Evolutionary conservation across 1,139 yeast species (phyloP), one percentile per base, ranked within the genome.

Genomic region (Yamadazyma atlantica): DNA sequence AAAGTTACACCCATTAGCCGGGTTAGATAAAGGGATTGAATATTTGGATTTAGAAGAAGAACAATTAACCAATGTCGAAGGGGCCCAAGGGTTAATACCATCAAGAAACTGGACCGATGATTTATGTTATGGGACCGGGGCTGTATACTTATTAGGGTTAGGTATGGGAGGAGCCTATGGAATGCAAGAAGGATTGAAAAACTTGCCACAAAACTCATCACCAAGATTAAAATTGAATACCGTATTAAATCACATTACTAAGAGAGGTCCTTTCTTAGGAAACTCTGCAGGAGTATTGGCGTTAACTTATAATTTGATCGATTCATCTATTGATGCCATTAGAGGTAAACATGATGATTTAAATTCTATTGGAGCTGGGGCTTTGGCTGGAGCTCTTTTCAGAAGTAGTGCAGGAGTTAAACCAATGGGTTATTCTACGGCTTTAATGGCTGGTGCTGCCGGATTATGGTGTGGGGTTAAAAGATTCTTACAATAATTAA

Each of bases 91-190:
- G 43, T 64, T 92, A 43, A 78, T 92, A 50, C 97, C 98, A 27
- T 85, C 95, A 27, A 84, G 97, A 67, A 95, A 94, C 54, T 92
- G 97, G 96, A 78, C 90, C 12, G 98, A 92, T 61, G 97, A 92
- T 64, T 75, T 92, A 49, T 89, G 97, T 75, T 92, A 94, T 65
- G 98, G 98, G 52, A 86, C 98, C 10, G 98, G 98, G 62, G 82
- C 96, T 10, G 90, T 89, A 35, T 92, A 92, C 61, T 73, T 92
- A 52, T 54, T 85, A 32, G 95, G 92, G 37, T 58, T 72, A 43
- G 90, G 92, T 32, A 46, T 78, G 38, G 98, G 98, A 62, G 98
- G 98, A 44, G 69, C 82, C 12, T 85, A 82, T 56, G 98, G 98
- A 43, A 66, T 89, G 44, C 78, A 80, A 47, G 97, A 90, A 64